Evolutionary conservation across 352 stramenopile species (phyloP).

Genomic region (Nothophytophthora sp.): DNA sequence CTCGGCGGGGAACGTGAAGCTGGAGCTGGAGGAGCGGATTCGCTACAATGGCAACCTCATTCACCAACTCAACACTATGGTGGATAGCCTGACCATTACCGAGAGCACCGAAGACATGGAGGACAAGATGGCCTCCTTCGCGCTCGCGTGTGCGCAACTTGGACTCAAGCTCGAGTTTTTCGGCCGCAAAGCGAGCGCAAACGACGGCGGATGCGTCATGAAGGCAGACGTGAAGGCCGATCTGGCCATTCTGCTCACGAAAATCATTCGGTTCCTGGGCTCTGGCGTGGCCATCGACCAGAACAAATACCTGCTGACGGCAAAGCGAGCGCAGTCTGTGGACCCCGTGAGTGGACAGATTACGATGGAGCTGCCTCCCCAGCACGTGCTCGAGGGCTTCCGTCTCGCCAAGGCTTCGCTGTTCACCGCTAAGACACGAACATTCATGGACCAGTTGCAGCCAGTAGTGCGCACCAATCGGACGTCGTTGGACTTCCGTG

Average conservation of each 20-base stretch:
- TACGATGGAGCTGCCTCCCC: slow-evolving; percentile 40
- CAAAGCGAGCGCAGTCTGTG: slow-evolving; percentile 27
- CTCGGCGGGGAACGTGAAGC: slow-evolving; percentile 27
- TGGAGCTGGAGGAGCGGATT: slow-evolving; percentile 41
- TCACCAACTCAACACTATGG: slow-evolving; percentile 68
- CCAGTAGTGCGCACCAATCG: slow-evolving; percentile 42
- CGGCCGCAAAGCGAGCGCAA: slow-evolving; percentile 14
- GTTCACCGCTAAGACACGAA: slow-evolving; percentile 40
- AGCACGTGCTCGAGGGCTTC: slow-evolving; percentile 55
- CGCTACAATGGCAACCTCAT: slow-evolving; percentile 59
- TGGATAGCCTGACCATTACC: slow-evolving; percentile 60
- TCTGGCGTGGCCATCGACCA: slow-evolving; percentile 60
- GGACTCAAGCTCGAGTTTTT: slow-evolving; percentile 64
- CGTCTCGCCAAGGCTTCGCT: slow-evolving; percentile 40
- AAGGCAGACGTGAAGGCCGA: slow-evolving; percentile 31
- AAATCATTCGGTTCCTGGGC: slow-evolving; percentile 60
- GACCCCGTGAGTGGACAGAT: slow-evolving; percentile 38
- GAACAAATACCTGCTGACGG: slow-evolving; percentile 59
- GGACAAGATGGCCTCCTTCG: slow-evolving; percentile 54
- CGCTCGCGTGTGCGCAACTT: slow-evolving; percentile 44
- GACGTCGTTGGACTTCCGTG: slow-evolving; percentile 42
- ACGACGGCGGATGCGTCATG: slow-evolving; percentile 17
- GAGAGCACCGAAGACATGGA: slow-evolving; percentile 60
- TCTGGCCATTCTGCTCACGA: slow-evolving; percentile 50
- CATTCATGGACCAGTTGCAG: slow-evolving; percentile 49